Percentiles rank a stretch among this genome's conserved stretches.
phyloP scores from a whole-genome alignment of 2,329 filamentous ascomycete genomes.

The Incumbomyces lentus region DNA sequence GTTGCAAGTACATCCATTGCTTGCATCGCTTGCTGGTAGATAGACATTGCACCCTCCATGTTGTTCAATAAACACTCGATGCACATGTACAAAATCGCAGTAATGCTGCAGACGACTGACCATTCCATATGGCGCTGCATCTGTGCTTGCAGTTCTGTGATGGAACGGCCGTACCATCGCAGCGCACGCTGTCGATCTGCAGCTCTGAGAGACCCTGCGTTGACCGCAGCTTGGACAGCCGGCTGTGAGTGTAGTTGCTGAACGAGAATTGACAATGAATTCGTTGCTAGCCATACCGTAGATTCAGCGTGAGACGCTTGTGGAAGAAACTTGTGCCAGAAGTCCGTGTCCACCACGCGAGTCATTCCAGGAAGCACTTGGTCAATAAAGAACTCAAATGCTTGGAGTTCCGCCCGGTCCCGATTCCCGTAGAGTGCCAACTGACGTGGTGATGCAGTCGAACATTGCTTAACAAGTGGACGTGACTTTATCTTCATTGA shows the following conservation, averaged over 20 bases:
- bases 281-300: slow-evolving; percentile 10
- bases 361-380: slow-evolving; percentile 9
- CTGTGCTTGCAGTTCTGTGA: slow-evolving; percentile 3
- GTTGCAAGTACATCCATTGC: not conserved
- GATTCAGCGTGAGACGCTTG: slow-evolving; percentile 7
- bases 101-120: slow-evolving; percentile 4
- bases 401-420: slow-evolving; percentile 5
- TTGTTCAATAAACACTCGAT: slow-evolving; percentile 12
- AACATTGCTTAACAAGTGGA: no score
- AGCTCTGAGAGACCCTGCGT: no score
- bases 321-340: slow-evolving; percentile 9
- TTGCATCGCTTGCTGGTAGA: slow-evolving; percentile 9
- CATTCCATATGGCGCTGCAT: slow-evolving; percentile 1
- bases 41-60: slow-evolving; percentile 1
- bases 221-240: no score
- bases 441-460: not conserved
- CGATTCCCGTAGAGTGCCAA: not conserved
- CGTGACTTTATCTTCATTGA: no score
- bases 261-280: slow-evolving; percentile 8
- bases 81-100: slow-evolving; percentile 12
- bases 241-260: slow-evolving; percentile 6
- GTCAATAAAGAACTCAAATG: slow-evolving; percentile 11
- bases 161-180: slow-evolving; percentile 9
- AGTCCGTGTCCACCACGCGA: slow-evolving; percentile 7
- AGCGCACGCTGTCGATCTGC: slow-evolving; percentile 8